Conservation (phyloP, 1,139 yeast species). For the Wickerhamomyces sp. region DNA sequence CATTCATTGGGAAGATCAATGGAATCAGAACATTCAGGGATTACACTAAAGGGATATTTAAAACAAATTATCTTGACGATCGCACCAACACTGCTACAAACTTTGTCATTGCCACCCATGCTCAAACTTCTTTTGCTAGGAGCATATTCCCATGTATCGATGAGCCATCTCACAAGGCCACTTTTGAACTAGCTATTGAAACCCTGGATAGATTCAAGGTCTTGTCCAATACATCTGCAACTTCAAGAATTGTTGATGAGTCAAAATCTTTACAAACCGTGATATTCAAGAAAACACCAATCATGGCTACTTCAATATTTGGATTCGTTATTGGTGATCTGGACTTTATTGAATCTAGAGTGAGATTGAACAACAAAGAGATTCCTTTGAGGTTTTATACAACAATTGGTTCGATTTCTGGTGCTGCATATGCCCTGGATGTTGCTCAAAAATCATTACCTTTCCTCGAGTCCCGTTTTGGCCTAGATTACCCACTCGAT, state of each 20-base stretch:
- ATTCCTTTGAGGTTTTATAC: conserved; percentile 51
- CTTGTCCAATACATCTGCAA: conserved; percentile 40
- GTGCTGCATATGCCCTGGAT: conserved; percentile 43
- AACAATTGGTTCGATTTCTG: conserved; percentile 45
- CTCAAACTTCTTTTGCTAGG: conserved; percentile 63
- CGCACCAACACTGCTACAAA: conserved; percentile 43
- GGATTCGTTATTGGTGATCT: conserved; percentile 66
- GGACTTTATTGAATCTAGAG: conserved; percentile 40
- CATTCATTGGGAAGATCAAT: conserved; percentile 52
- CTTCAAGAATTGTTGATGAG: conserved; percentile 23
- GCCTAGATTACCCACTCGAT: conserved; percentile 45
- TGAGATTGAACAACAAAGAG: conserved; percentile 21
- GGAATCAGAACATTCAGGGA: conserved; percentile 52
- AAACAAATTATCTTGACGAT: conserved; percentile 54
- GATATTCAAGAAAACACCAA: conserved; percentile 47
- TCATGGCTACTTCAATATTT: conserved; percentile 57
- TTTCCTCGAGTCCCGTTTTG: conserved; percentile 36
- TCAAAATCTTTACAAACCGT: conserved; percentile 29
- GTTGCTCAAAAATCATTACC: conserved; percentile 45
- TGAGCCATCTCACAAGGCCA: conserved; percentile 50
- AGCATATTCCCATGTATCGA: conserved; percentile 62
- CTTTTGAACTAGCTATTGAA: conserved; percentile 42
- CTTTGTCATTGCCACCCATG: conserved; percentile 59
- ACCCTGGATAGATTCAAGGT: conserved; percentile 44
- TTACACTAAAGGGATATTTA: conserved; percentile 60